These are phyloP conservation scores for Phytomonas sp. DNA, from an alignment of 208 protist species.

Conservation along the genomic window DNA sequence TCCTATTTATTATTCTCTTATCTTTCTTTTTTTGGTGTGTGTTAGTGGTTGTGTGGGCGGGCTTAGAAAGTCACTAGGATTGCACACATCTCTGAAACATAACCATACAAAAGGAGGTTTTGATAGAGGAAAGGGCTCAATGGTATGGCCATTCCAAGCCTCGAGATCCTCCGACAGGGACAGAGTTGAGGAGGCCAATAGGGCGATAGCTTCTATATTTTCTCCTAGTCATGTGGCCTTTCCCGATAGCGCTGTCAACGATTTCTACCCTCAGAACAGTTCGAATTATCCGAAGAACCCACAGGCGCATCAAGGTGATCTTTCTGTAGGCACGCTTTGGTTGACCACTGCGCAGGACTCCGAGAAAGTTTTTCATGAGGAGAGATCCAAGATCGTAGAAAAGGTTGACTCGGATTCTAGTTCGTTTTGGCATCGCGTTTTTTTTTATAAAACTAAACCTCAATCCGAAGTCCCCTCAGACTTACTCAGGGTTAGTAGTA, in stretches of 20 bases:
- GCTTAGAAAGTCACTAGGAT: not conserved
- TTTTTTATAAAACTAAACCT: not conserved
- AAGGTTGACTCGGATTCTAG: not conserved
- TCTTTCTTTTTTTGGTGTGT: not conserved
- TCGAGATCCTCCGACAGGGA: not conserved
- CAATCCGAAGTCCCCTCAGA: not conserved
- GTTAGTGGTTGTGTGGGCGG: not conserved
- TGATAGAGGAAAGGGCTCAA: not conserved
- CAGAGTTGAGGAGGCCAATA: conserved; percentile 20
- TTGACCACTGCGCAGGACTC: not conserved
- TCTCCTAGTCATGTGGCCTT: conserved; percentile 18
- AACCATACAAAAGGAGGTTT: not conserved
- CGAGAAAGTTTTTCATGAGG: not conserved
- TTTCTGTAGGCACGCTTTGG: not conserved
- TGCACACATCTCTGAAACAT: not conserved
- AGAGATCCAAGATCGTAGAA: not conserved
- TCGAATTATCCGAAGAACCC: not conserved
- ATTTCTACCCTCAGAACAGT: not conserved
- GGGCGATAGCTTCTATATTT: conserved; percentile 33
- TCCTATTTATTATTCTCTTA: not conserved
- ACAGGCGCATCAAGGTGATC: not conserved
- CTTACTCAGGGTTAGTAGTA: not conserved
- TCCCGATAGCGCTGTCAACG: not conserved
- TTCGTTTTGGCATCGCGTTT: not conserved
- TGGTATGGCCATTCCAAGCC: not conserved